Base-by-base conservation (phyloP, 2,329 filamentous ascomycete genomes). In the Alternaria metachromatica region DNA sequence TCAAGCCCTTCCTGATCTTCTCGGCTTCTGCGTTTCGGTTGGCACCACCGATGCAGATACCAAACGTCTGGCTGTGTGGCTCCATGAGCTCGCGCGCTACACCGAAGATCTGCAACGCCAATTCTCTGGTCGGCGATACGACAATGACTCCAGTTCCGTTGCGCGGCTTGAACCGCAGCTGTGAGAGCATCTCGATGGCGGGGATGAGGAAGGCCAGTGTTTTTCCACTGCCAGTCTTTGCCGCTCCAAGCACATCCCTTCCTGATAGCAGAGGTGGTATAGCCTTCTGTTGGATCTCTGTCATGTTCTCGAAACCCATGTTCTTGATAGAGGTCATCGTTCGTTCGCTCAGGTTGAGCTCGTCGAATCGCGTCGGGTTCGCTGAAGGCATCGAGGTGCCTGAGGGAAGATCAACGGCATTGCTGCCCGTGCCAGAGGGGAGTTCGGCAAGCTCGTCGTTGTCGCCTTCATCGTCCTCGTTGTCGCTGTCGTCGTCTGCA, bases 271-370 rank as follows among this genome's bases (percentile, higher is more conserved):
- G 85, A 20, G 94, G 94, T 5, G 95, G 94, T 60, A 98, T 97
- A 12, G 91, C 91, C 77, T 92, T 87, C 72, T 89, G 88, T 81
- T 98, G 96, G 71, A 98, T 97, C 79, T 96, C 92, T 1, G 96
- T 98, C 94, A 99, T 97, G 78, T 87, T 94, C 76, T 92, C 90
- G 78, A 98, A 97, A 13, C 92, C 92, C 95, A 99, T 98, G 68
- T 92, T 92, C 62, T 90, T 83, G 72, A 97, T 94, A 9, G 94
- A 94, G 82, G 91, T 89, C 86, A 94, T 91, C 0, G 94, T 97
- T 81, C 92, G 94, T 23, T 94, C 91, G 2, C 93, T 96, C 11
- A 99, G 87, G 58, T 92, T 92, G 67, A 99, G 85, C 69, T 98
- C 91, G 33, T 88, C 83, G 77, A 97, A 97, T 55, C 89, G 88